Conservation (phyloP, 140 eudicot genomes). For the Anethum foeniculum region DNA sequence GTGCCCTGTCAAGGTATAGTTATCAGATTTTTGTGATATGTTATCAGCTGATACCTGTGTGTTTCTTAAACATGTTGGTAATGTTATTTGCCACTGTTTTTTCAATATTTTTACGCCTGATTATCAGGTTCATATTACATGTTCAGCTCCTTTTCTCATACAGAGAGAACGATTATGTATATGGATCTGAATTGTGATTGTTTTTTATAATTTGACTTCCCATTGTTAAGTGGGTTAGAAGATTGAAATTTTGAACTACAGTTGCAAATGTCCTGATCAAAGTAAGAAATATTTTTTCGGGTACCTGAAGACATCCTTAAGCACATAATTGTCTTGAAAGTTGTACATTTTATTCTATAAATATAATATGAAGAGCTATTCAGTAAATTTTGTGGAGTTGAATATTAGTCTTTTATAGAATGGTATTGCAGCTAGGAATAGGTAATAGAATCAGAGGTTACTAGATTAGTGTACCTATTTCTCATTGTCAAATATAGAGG, state of each 20-base stretch:
- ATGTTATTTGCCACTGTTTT: background rate
- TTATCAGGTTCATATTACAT: background rate
- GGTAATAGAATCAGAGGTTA: background rate
- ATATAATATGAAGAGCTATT: background rate
- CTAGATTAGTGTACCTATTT: background rate
- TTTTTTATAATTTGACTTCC: background rate
- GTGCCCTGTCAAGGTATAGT: slow-evolving; percentile 10
- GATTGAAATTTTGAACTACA: background rate
- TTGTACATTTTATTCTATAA: background rate
- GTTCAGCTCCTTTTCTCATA: background rate
- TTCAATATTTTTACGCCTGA: background rate
- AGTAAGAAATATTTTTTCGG: background rate
- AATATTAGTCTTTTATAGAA: background rate
- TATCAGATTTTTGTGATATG: background rate
- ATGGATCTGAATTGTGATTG: background rate
- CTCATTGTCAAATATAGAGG: background rate
- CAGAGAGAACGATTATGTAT: background rate
- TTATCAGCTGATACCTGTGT: background rate
- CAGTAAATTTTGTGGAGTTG: background rate
- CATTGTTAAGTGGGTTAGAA: background rate
- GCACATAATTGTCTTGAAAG: background rate
- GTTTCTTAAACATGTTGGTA: background rate
- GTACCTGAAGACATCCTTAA: background rate
- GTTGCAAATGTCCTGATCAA: background rate
- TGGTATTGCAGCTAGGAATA: background rate